Base-by-base conservation (phyloP, 2,329 filamentous ascomycete genomes). In the Balansia obtecta region DNA sequence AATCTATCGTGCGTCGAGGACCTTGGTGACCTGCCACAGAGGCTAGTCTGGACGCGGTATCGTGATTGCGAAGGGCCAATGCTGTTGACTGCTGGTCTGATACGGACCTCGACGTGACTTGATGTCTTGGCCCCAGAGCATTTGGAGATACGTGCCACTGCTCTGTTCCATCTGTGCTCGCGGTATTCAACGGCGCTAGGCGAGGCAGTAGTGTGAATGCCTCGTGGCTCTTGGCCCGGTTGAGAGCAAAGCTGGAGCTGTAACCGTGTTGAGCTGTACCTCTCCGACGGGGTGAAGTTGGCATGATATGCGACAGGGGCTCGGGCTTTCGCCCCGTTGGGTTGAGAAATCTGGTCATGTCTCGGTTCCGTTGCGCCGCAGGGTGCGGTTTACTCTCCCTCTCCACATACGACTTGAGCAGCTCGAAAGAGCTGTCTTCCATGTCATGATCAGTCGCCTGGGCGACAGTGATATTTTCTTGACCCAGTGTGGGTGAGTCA, bases 181-280 rank as follows among this genome's bases (percentile, higher is more conserved):
- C 20, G 10, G 13, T 34, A 8, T 12, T 27, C 22, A 27, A 40
- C 5, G 37, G 37, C 13, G 39, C 20, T 12, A 56, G 20, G 20
- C 49, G 49, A 15, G 59, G 57, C 7, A 60, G 53, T 4, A 61
- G 48, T 1, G 59, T 61, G 22, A 55, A 54, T 10, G 56, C 54
- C 22, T 55, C 55, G 33, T 55, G 51, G 22, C 50, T 53, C 18
- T 55, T 56, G n/a, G 53, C 48, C 40, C 51, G 54, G 53, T 60
- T 55, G 11, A 60, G 46, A 22, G 52, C 47, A 39, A 60, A 58
- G 49, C 53, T 60, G 52, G 56, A 60, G 39, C 43, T 39, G 45
- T 56, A 50, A 12, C 18, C 42, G n/a, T 27, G 42, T n/a, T 39
- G 34, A 3, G 27, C 46, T 16, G 30, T 22, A 16, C 18, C 12